Percentiles rank a stretch among this genome's conserved stretches.
Conservation (phyloP, 2,329 filamentous ascomycete species). For the Hypoxylon sp. region DNA sequence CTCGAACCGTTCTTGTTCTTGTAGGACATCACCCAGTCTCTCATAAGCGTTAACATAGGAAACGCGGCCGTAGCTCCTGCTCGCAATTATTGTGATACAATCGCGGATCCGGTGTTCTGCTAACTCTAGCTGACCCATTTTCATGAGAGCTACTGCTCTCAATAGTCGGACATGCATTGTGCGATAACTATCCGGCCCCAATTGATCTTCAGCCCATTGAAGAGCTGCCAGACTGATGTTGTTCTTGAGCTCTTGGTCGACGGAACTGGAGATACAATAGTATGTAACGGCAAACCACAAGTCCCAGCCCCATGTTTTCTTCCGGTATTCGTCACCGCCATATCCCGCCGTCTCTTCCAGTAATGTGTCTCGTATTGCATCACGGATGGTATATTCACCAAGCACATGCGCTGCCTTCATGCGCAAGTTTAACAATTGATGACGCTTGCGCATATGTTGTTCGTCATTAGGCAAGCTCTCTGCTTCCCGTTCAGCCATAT, state of each 20-base stretch:
- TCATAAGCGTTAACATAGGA: neutral
- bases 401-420: neutral
- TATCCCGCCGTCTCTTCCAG: conserved; percentile 1
- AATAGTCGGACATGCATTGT: neutral
- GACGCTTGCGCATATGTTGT: conserved; percentile 7
- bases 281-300: neutral
- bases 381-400: neutral
- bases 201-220: neutral
- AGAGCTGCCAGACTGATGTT: conserved; percentile 3
- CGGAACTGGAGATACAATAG: neutral
- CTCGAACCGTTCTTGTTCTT: neutral
- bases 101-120: conserved; percentile 2
- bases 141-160: neutral
- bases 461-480: conserved; percentile 4
- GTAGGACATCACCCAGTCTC: neutral
- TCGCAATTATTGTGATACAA: neutral
- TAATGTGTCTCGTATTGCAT: neutral
- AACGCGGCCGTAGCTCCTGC: too few species aligned
- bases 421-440: neutral
- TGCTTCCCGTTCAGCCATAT: conserved; percentile 3
- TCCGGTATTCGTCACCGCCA: conserved; percentile 1
- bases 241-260: neutral
- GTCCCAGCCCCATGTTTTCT: neutral
- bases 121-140: neutral
- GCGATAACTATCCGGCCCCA: neutral